Evolutionary conservation across 2,329 filamentous ascomycete genomes (phyloP).

Genomic region (Paraphaeosphaeria minitans): DNA sequence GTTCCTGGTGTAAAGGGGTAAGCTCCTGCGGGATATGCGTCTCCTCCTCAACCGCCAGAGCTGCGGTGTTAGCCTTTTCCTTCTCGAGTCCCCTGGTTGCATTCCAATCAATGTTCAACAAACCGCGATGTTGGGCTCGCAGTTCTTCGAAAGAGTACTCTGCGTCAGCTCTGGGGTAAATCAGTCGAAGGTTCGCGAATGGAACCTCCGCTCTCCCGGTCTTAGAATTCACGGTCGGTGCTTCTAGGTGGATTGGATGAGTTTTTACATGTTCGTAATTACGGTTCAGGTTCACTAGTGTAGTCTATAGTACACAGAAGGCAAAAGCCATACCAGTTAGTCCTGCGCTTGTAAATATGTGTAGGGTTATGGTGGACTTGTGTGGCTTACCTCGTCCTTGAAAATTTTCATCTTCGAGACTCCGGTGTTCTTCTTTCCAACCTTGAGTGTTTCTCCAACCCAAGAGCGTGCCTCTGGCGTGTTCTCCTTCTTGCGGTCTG

Average conservation of each 20-base stretch:
- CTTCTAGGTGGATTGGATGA: constrained; percentile 74
- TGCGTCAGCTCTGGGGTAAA: constrained; percentile 79
- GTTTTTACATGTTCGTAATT: constrained; percentile 48
- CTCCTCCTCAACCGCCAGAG: constrained; percentile 20
- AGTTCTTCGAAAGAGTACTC: constrained; percentile 94
- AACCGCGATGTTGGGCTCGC: constrained; percentile 76
- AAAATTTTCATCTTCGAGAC: constrained; percentile 88
- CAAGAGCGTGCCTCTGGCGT: constrained; percentile 82
- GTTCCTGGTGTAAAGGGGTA: constrained; percentile 22
- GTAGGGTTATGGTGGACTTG: constrained; percentile 43
- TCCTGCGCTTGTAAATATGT: constrained; percentile 65
- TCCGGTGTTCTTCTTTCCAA: constrained; percentile 78
- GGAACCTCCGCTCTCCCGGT: constrained; percentile 85
- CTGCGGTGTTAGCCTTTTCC: constrained; percentile 16
- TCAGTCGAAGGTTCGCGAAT: constrained; percentile 80
- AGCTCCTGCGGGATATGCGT: constrained; percentile 12
- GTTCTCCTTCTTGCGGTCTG: constrained; percentile 94
- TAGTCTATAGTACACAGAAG: constrained; percentile 58
- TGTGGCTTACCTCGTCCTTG: constrained; percentile 86
- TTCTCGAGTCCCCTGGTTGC: constrained; percentile 37
- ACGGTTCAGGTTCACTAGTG: constrained; percentile 37
- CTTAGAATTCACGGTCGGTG: constrained; percentile 80
- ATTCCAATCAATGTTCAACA: constrained; percentile 61
- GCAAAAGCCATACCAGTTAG: constrained; percentile 72
- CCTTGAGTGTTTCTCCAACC: constrained; percentile 89